Evolutionary conservation across 2,329 filamentous ascomycete genomes (phyloP).

Genomic region (Beauveria sp.): DNA sequence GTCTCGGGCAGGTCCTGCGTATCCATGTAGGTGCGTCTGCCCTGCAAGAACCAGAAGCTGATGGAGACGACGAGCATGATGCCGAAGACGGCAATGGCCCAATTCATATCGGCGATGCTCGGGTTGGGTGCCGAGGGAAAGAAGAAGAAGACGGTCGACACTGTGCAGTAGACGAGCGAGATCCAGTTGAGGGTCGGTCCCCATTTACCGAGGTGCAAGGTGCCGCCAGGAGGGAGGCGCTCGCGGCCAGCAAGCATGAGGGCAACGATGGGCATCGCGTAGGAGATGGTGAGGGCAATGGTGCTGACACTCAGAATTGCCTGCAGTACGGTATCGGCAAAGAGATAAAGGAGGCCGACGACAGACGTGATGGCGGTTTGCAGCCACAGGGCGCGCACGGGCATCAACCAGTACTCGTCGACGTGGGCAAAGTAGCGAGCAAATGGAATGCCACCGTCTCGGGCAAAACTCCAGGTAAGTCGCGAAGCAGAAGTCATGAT

Average conservation of each 20-base stretch:
- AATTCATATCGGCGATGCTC: slow-evolving; percentile 45
- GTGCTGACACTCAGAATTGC: slow-evolving; percentile 49
- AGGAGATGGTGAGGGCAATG: slow-evolving; percentile 46
- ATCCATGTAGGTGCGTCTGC: slow-evolving; percentile 27
- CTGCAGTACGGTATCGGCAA: slow-evolving; percentile 43
- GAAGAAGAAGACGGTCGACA: slow-evolving; percentile 50
- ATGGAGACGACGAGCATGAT: slow-evolving; percentile 44
- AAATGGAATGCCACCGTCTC: slow-evolving; percentile 42
- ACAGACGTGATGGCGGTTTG: slow-evolving; percentile 36
- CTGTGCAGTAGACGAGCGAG: slow-evolving; percentile 41
- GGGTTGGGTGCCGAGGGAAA: slow-evolving; percentile 41
- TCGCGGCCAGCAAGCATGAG: slow-evolving; percentile 44
- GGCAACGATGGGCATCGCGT: slow-evolving; percentile 39
- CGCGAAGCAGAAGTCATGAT: slow-evolving; percentile 44
- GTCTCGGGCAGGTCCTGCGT: slow-evolving; percentile 14
- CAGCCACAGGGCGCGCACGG: slow-evolving; percentile 43
- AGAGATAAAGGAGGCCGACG: slow-evolving; percentile 49
- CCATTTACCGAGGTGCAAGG: slow-evolving; percentile 38
- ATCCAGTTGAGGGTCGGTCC: slow-evolving; percentile 39
- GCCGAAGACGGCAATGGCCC: slow-evolving; percentile 48
- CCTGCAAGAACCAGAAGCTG: slow-evolving; percentile 43
- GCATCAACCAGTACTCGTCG: slow-evolving; percentile 43
- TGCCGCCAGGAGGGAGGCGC: slow-evolving; percentile 37
- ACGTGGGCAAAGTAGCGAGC: slow-evolving; percentile 35
- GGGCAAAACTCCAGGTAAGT: slow-evolving; percentile 47